Conservation (phyloP, 495 filamentous ascomycete genomes). For the Thozetella sp. region DNA sequence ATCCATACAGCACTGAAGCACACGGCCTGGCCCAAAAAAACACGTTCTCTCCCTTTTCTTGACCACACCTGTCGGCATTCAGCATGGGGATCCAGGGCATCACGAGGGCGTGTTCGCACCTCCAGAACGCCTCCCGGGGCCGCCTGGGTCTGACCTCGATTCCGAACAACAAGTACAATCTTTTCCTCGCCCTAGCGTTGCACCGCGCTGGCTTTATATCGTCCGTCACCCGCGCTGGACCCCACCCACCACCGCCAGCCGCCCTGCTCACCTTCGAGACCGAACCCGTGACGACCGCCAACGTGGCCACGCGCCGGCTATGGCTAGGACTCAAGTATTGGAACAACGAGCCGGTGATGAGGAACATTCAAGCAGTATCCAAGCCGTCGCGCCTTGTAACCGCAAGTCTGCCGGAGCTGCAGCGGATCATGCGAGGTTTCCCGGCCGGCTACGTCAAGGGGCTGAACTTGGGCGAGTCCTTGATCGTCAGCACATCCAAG, state of each 20-base stretch:
- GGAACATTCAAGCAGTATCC: constrained; percentile 66
- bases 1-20: too few species aligned
- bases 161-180: constrained; percentile 79
- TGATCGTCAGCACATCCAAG: constrained; percentile 77
- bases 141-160: constrained; percentile 87
- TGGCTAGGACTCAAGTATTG: constrained; percentile 97
- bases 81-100: constrained; percentile 87
- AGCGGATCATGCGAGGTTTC: constrained; percentile 66
- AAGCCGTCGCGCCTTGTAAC: constrained; percentile 76
- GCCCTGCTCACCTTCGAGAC: constrained; percentile 47
- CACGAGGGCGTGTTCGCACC: constrained; percentile 82
- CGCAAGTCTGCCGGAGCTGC: constrained; percentile 61
- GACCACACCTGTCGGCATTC: constrained; percentile 4
- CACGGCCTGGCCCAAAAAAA: too few species aligned
- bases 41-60: background rate
- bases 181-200: constrained; percentile 72
- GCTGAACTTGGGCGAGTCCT: constrained; percentile 78
- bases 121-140: constrained; percentile 89
- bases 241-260: constrained; percentile 61
- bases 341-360: constrained; percentile 82
- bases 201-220: constrained; percentile 83
- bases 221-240: constrained; percentile 78
- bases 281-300: constrained; percentile 73
- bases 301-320: constrained; percentile 74
- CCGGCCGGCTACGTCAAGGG: constrained; percentile 67